Conservation (phyloP, 2,329 filamentous ascomycete genomes). For the Nannizziopsis arthrosporioides region DNA sequence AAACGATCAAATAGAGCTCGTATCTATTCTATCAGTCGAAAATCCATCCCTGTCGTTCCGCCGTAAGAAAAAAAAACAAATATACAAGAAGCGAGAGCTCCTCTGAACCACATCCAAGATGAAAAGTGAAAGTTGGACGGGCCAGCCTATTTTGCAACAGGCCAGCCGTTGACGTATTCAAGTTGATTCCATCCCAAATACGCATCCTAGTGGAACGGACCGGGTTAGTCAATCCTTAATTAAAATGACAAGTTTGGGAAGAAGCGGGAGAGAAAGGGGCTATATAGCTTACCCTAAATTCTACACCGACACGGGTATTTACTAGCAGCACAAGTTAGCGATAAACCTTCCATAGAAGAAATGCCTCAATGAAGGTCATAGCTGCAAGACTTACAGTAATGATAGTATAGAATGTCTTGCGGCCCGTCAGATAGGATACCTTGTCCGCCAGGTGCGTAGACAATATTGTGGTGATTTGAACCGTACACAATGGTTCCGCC, state of each 20-base stretch:
- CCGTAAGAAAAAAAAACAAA: too few relatives aligned
- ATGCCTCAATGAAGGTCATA: background rate
- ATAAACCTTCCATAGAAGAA: background rate
- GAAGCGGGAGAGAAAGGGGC: background rate
- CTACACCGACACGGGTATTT: background rate
- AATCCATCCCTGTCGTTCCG: too few relatives aligned
- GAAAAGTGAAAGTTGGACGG: background rate
- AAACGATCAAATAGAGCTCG: too few relatives aligned
- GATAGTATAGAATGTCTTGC: slow-evolving; percentile 31
- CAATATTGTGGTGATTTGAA: slow-evolving; percentile 26
- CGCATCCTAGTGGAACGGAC: slow-evolving; percentile 21
- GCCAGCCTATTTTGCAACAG: slow-evolving; percentile 16
- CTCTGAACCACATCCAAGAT: too few relatives aligned
- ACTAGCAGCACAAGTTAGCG: background rate
- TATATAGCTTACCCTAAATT: slow-evolving; percentile 6
- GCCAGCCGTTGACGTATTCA: slow-evolving; percentile 31
- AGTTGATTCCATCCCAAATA: slow-evolving; percentile 30
- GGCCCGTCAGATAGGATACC: slow-evolving; percentile 23
- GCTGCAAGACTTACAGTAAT: slow-evolving; percentile 25
- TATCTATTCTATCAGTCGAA: too few relatives aligned
- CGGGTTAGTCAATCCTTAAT: background rate
- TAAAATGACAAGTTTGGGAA: background rate
- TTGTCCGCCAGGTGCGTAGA: slow-evolving; percentile 31
- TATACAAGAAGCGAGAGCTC: too few relatives aligned
- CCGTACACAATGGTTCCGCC: slow-evolving; percentile 26